Evolutionary conservation across 2,329 filamentous ascomycete genomes (phyloP), one percentile per base, ranked within the genome.

Genomic region (Aspergillus sp.): DNA sequence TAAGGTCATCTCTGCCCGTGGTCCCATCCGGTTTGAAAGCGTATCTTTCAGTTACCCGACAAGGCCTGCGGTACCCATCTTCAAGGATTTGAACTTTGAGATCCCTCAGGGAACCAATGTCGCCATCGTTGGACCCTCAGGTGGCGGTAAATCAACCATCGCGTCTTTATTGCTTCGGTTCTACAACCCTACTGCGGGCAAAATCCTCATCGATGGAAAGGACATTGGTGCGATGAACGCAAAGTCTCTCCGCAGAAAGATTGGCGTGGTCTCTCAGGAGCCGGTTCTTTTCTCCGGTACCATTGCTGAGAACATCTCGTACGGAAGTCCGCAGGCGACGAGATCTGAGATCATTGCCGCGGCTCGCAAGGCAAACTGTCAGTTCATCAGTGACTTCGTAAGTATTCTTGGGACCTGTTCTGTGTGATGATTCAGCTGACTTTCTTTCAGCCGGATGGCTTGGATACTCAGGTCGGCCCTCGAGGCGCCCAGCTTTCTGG

Each of bases 131-230:
- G 94, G 94, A 1, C 93, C 94, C 2, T 96, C 91, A 17, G 94
- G 94, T 54, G 94, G 94, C 55, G 94, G 94, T 55, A 99, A 99
- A 74, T 95, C 90, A 1, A 99, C 94, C 0, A 94, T 99, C 32
- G 91, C 90, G 3, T 90, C 90, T n/a, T 77, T 99, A 20, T 76
- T 99, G 5, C 79, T 97, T 44, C 84, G 94, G 41, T 99, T 99
- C 74, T 99, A 99, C 70, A 85, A 86, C 43, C 90, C 92, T 2
- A 92, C 83, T 0, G 73, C 79, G 3, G 94, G 94, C 13, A 79
- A 78, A 3, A 91, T 99, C 57, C 83, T 82, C 26, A 94, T 99
- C 62, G 87, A 93, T 57, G 93, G 91, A 32, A 81, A 85, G 19
- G 91, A 97, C 63, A 86, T 97, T 54, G 82, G 84, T 8, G 81